Conservation (phyloP, 345 rosid species). For the Arabis hirsuta region DNA sequence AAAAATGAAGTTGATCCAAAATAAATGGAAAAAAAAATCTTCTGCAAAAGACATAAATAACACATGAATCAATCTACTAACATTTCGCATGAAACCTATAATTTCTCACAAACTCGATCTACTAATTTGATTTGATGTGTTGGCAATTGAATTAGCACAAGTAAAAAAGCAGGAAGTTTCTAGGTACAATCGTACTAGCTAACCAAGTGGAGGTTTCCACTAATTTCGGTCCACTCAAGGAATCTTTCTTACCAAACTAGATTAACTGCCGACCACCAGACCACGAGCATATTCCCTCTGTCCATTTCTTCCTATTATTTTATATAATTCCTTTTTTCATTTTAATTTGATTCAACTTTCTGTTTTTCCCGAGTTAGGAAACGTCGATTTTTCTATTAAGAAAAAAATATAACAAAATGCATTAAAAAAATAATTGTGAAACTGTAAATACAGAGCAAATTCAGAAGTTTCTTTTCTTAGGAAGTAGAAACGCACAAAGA, state of each 20-base stretch:
- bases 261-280: slow-evolving; percentile 48
- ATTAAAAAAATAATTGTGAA: slow-evolving; percentile 7
- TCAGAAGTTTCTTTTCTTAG: slow-evolving; percentile 45
- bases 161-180: slow-evolving; percentile 5
- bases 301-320: slow-evolving; percentile 29
- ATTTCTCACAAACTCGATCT: too few species aligned
- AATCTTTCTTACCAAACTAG: slow-evolving; percentile 48
- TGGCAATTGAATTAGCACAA: slow-evolving; percentile 7
- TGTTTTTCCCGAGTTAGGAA: slow-evolving; percentile 14
- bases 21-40: too few species aligned
- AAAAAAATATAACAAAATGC: background rate
- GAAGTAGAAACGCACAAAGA: slow-evolving; percentile 63
- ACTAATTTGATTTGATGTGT: slow-evolving; percentile 26
- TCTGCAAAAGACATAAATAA: too few species aligned
- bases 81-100: too few species aligned
- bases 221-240: slow-evolving; percentile 22
- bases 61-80: background rate
- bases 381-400: slow-evolving; percentile 23
- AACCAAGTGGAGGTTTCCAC: slow-evolving; percentile 30
- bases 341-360: slow-evolving; percentile 10
- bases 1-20: too few species aligned
- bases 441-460: slow-evolving; percentile 38
- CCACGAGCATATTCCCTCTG: slow-evolving; percentile 42
- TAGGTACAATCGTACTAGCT: slow-evolving; percentile 21
- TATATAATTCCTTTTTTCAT: background rate